Conservation (phyloP, 192 early-diverging fungal genomes). For the Entrophospora sp. region DNA sequence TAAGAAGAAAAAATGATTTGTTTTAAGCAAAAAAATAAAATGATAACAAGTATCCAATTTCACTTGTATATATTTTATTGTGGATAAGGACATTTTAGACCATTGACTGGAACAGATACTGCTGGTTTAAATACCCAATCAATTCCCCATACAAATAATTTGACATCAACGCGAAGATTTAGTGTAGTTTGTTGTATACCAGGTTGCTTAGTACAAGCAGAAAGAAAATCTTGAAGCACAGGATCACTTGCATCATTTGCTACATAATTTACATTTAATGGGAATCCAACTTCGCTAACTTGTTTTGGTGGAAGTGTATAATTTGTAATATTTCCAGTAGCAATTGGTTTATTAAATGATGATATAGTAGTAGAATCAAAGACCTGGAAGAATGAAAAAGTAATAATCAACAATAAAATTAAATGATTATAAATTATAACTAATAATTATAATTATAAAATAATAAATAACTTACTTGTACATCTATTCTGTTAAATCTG, state of each 20-base stretch:
- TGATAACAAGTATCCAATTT: too few relatives aligned
- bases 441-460: too few relatives aligned
- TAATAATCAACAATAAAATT: too few relatives aligned
- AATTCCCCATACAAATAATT: constrained; percentile 3
- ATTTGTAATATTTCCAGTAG: not conserved
- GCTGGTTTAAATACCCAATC: constrained; percentile 14
- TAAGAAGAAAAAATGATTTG: too few relatives aligned
- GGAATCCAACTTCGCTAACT: not conserved
- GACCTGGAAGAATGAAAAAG: too few relatives aligned
- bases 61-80: too few relatives aligned
- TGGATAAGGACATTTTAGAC: constrained; percentile 14
- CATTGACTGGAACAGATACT: not conserved
- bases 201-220: not conserved
- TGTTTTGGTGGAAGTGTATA: not conserved
- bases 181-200: not conserved
- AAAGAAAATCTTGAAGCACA: not conserved
- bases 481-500: constrained; percentile 13
- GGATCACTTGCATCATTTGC: not conserved
- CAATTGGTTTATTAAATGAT: not conserved
- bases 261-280: not conserved
- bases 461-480: not conserved
- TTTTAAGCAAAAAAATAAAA: too few relatives aligned
- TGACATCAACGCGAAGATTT: not conserved
- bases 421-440: too few relatives aligned
- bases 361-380: not conserved